Evolutionary conservation across 2,329 filamentous ascomycete genomes (phyloP).

Genomic region (Penicillium frequentans): DNA sequence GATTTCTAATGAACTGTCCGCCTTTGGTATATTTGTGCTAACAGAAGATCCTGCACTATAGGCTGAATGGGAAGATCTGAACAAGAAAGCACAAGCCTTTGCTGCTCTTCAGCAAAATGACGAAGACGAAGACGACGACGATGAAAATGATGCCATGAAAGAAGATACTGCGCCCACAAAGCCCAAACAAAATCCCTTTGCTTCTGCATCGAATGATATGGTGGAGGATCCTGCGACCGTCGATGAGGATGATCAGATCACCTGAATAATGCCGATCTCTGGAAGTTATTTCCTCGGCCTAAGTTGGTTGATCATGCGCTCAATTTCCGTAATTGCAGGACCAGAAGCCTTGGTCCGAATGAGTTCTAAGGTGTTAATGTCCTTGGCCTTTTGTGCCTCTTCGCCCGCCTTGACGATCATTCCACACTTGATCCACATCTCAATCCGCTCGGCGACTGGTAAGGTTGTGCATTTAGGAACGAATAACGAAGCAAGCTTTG

Average conservation of each 20-base stretch:
- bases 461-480: constrained; percentile 81
- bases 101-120: constrained; percentile 49
- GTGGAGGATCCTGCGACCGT: constrained; percentile 27
- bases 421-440: constrained; percentile 97
- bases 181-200: constrained; percentile 16
- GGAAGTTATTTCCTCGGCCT: constrained; percentile 43
- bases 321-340: constrained; percentile 73
- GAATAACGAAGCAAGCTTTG: constrained; percentile 78
- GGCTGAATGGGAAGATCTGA: constrained; percentile 45
- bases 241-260: constrained; percentile 46
- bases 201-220: constrained; percentile 10
- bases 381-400: constrained; percentile 81
- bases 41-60: constrained; percentile 18
- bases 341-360: constrained; percentile 73
- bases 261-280: constrained; percentile 30
- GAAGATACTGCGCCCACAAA: constrained; percentile 28
- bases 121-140: constrained; percentile 50
- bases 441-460: constrained; percentile 67
- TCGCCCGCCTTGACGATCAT: constrained; percentile 86
- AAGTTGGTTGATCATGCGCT: constrained; percentile 66
- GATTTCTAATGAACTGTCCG: neutral
- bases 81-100: constrained; percentile 33
- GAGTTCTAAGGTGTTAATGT: constrained; percentile 71
- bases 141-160: constrained; percentile 33
- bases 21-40: constrained; percentile 9